Evolutionary conservation across 495 filamentous ascomycete species (phyloP).

Genomic region (Neurospora discreta): DNA sequence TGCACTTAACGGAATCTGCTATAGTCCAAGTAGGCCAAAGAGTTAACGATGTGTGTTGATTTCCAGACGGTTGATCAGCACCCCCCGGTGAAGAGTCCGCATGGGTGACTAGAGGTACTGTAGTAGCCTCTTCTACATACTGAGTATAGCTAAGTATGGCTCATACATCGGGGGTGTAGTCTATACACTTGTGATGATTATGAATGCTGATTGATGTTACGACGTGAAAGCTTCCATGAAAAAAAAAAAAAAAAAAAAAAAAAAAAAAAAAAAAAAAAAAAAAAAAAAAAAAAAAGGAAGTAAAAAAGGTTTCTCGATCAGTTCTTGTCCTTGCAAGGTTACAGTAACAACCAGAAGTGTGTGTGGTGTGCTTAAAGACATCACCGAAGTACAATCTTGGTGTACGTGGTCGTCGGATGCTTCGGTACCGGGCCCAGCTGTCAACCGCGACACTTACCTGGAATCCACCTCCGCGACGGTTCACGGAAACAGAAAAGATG

Average conservation of each 20-base stretch:
- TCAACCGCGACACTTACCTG: neutral
- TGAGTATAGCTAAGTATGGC: neutral
- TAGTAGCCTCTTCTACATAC: neutral
- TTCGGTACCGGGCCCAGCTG: neutral
- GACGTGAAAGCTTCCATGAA: neutral
- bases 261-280: neutral
- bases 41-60: neutral
- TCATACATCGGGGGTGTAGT: neutral
- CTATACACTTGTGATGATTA: neutral
- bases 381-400: neutral
- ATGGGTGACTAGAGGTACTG: neutral
- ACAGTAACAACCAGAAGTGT: neutral
- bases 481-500: neutral
- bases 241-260: neutral
- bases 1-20: neutral
- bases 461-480: neutral
- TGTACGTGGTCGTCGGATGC: neutral
- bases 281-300: neutral
- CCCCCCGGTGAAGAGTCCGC: neutral
- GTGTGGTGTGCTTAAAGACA: neutral
- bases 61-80: neutral
- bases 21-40: too few relatives aligned
- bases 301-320: neutral
- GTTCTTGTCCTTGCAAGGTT: neutral
- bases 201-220: neutral